Evolutionary conservation across 306 rosid genomes (phyloP).

Genomic region (Pyrus bretschneideri): DNA sequence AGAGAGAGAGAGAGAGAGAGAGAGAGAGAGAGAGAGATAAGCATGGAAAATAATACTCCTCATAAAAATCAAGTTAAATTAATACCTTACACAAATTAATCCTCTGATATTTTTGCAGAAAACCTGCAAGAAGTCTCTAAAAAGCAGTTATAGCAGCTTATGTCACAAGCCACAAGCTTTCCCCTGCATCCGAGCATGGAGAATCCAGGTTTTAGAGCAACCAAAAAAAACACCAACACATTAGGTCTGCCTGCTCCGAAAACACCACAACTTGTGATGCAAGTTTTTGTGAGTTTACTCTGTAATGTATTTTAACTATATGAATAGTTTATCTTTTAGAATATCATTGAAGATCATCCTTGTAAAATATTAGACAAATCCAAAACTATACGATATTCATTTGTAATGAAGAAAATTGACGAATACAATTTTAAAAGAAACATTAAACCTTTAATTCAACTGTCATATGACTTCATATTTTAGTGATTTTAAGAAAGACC

Average conservation of each 20-base stretch:
- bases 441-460: too few species aligned
- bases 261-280: too few species aligned
- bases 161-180: not conserved
- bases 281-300: too few species aligned
- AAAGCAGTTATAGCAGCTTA: not conserved
- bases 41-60: not conserved
- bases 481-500: accelerated
- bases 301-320: too few species aligned
- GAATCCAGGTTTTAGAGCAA: not conserved
- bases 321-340: too few species aligned
- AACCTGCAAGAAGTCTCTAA: not conserved
- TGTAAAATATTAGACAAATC: too few species aligned
- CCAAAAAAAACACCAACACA: not conserved
- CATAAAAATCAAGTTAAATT: not conserved
- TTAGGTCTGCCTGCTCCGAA: not conserved
- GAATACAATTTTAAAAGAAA: too few species aligned
- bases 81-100: not conserved
- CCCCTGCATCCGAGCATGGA: not conserved
- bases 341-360: accelerated
- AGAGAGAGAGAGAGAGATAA: too few species aligned
- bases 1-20: not conserved
- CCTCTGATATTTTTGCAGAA: not conserved
- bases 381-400: too few species aligned
- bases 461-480: too few species aligned
- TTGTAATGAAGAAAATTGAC: too few species aligned